A percentile compares a stretch with the other conserved stretches of the same genome.
These are phyloP conservation scores for Globisporangium middletonii DNA, from an alignment of 352 stramenopile species.

Conservation along the genomic window DNA sequence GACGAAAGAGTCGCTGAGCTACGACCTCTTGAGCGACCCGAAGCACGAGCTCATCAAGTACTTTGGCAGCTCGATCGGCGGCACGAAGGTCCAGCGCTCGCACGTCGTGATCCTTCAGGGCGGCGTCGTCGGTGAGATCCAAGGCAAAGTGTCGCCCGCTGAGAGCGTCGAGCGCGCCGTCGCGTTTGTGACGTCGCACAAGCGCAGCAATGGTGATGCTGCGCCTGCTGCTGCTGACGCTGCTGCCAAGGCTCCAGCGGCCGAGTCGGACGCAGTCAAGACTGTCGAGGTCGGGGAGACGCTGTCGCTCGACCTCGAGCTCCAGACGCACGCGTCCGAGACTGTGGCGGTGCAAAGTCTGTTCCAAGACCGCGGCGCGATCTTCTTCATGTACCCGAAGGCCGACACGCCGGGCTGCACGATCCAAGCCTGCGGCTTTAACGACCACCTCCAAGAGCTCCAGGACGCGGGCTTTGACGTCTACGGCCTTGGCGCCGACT, in stretches of 20 bases:
- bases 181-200: conserved; percentile 51
- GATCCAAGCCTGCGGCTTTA: conserved; percentile 79
- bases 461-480: conserved; percentile 73
- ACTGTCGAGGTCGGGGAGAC: conserved; percentile 39
- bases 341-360: conserved; percentile 62
- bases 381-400: conserved; percentile 89
- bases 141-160: conserved; percentile 62
- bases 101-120: conserved; percentile 80
- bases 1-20: conserved; percentile 67
- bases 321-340: conserved; percentile 58
- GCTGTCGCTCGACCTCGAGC: conserved; percentile 52
- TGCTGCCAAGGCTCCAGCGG: conserved; percentile 1
- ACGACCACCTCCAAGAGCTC: conserved; percentile 75
- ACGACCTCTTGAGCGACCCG: conserved; percentile 78
- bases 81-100: conserved; percentile 77
- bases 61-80: conserved; percentile 78
- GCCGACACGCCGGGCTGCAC: conserved; percentile 82
- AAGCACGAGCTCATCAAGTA: conserved; percentile 81
- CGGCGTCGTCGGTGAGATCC: conserved; percentile 75
- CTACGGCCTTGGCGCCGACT: conserved; percentile 73
- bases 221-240: neutral
- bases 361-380: conserved; percentile 63
- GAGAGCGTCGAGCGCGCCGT: conserved; percentile 74
- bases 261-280: conserved; percentile 1
- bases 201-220: conserved; percentile 12